Evolutionary conservation across 768 basidiomycete genomes (phyloP), one percentile per base, ranked within the genome.

Genomic region (Leucocoprinus birnbaumii): DNA sequence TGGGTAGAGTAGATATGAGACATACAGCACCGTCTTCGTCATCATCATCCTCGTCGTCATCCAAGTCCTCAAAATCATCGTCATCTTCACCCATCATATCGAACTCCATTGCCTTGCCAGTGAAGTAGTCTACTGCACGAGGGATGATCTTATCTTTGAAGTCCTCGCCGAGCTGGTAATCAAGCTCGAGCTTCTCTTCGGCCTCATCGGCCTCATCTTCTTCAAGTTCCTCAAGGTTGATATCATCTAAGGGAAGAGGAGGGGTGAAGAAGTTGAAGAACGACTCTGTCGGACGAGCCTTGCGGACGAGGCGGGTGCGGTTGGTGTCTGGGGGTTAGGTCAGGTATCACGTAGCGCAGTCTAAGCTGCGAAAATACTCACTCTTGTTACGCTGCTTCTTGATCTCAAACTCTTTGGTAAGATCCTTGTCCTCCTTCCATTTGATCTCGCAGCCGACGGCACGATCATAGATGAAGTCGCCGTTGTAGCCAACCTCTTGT

Each of bases 321-420:
- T 92, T 91, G 24, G 90, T 92, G 67, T 87, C 90, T 91, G 62
- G 6, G 43, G 31, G 18, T 31, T 7, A 41, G 1, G n/a, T 45
- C 16, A 53, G 42, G 40, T 52, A 52, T 31, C 2, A 21, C 22
- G 25, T 31, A 7, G 8, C 16, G 11, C 5, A n/a, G 44, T 22
- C 14, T 7, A 11, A n/a, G 16, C 41, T 35, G 16, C 19, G 3
- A 53, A 44, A 38, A 25, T 22, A 73, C 83, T 53, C 64, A 97
- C 95, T 94, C 82, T 98, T 99, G 77, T 99, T 99, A 65, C 96
- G 80, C 75, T 98, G 96, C 79, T 97, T 98, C 82, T 96, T 97
- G 71, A 98, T 95, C 77, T 98, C 96, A 63, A 92, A 90, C 74
- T 91, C 91, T 75, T 94, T 93, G 49, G 96, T 99, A 55, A 99